phyloP scores from a whole-genome alignment of 163 green algal genomes.

The Prototheca wickerhamii region DNA sequence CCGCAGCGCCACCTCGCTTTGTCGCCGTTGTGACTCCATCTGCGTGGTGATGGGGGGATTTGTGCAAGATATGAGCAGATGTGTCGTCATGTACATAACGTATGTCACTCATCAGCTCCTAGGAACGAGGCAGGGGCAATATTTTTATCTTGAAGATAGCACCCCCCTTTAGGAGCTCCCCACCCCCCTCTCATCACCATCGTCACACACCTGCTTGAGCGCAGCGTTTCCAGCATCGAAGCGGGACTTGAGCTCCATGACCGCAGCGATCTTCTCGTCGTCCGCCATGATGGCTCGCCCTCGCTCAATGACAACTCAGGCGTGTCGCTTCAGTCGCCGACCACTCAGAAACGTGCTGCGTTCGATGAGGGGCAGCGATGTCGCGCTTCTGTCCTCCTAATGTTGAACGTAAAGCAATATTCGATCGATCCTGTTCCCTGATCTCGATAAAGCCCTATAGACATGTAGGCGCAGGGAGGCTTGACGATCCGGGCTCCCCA shows the following conservation, averaged over 20 bases:
- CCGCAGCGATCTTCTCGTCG: constrained; percentile 12
- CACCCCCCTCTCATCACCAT: neutral
- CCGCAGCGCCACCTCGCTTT: constrained; percentile 18
- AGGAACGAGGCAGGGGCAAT: too few species aligned
- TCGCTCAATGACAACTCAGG: neutral
- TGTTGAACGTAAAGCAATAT: neutral
- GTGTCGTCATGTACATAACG: neutral
- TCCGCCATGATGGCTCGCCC: constrained; percentile 3
- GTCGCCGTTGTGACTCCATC: constrained; percentile 24
- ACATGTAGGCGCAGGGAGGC: too few species aligned
- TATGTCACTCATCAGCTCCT: too few species aligned
- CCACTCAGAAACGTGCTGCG: too few species aligned
- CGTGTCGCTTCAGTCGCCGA: neutral
- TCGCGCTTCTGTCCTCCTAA: too few species aligned
- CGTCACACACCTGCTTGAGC: constrained; percentile 18
- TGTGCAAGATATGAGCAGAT: neutral
- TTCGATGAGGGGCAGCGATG: too few species aligned
- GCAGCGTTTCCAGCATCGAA: neutral
- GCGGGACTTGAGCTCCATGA: neutral
- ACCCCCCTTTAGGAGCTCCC: constrained; percentile 5
- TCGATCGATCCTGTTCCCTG: neutral
- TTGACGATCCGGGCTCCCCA: too few species aligned
- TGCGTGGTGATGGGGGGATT: constrained; percentile 5
- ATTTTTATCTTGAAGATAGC: too few species aligned
- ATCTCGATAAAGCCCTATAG: too few species aligned